Base-by-base conservation (phyloP, 805 yeast genomes). In the Torulaspora indica region DNA sequence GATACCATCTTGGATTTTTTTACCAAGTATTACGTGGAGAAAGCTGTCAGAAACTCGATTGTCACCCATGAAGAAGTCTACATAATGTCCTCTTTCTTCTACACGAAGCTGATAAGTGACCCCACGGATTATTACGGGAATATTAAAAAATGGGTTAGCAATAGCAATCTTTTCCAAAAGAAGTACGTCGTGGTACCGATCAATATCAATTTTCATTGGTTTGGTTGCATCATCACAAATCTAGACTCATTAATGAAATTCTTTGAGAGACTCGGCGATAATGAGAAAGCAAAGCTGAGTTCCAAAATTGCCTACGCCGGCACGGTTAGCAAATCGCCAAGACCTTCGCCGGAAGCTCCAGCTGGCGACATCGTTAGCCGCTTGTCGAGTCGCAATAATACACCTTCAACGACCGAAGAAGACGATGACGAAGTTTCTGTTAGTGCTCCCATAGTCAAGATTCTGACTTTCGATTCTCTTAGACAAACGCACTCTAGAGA, bases 1-100 rank as follows among this genome's bases (percentile, higher is more conserved):
- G 98, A 93, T 58, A 77, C 84, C 0, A 70, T 93, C 39, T 82
- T 93, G 43, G 96, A 88, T 62, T 91, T 91, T 60, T 89, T 86
- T 56, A 71, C 87, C 23, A 78, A 77, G 45, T 82, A 73, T 57
- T 76, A 74, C 50, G 71, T 78, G 6, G 77, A 70, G 56, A 60
- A 54, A 40, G 56, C 58, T 32, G 50, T 61, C 41, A 23, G 54
- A 42, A 36, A 63, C 40, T 38, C 46, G 48, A 42, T 71, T 66
- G 48, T 71, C 8, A 22, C 52, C 6, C 40, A 49, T 2, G 58
- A 66, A 7, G 72, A 75, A 3, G 76, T 71, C 2, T 72, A 76
- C 54, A 72, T 89, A 1, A 77, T 93, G 63, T 85, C 87, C 55
- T 83, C 96, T 0, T 93, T 86, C 61, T 90, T 93, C 62, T 91